Percentiles rank a stretch among this genome's conserved stretches.
Evolutionary conservation across 225 moss, liverwort and hornwort species (phyloP).

Genomic region (Bryum argenteum): DNA sequence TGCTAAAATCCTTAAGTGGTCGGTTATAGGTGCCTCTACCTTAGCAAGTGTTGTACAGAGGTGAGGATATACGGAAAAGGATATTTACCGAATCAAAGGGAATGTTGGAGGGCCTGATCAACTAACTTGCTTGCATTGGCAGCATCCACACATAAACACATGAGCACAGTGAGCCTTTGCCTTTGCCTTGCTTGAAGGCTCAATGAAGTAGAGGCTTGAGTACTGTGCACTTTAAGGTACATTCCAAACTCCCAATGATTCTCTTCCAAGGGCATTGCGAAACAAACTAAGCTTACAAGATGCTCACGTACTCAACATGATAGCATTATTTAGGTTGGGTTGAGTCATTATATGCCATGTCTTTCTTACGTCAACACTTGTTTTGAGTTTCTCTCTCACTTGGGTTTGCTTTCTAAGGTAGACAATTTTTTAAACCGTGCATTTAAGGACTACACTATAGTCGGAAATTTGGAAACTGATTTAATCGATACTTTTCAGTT

Average conservation of each 20-base stretch:
- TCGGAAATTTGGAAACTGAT: too few relatives aligned
- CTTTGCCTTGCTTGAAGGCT: background rate
- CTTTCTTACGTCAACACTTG: background rate
- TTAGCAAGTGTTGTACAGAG: too few relatives aligned
- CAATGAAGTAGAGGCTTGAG: background rate
- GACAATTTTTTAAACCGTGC: too few relatives aligned
- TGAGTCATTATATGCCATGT: background rate
- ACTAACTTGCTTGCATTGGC: background rate
- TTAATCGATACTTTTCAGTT: too few relatives aligned
- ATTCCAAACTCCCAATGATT: too few relatives aligned
- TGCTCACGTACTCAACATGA: slow-evolving; percentile 24
- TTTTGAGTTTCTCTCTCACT: background rate
- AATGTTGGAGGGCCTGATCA: background rate
- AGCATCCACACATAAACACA: slow-evolving; percentile 17
- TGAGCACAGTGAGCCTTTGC: background rate
- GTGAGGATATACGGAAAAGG: background rate
- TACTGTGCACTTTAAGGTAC: too few relatives aligned
- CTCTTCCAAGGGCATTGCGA: too few relatives aligned
- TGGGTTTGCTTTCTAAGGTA: too few relatives aligned
- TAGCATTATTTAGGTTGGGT: background rate
- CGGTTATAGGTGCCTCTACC: too few relatives aligned
- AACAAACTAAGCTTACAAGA: slow-evolving; percentile 9
- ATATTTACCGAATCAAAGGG: background rate
- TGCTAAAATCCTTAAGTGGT: too few relatives aligned
- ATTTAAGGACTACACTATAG: too few relatives aligned